phyloP scores from a whole-genome alignment of 441 rosid genomes.

The Adansonia gregorii region DNA sequence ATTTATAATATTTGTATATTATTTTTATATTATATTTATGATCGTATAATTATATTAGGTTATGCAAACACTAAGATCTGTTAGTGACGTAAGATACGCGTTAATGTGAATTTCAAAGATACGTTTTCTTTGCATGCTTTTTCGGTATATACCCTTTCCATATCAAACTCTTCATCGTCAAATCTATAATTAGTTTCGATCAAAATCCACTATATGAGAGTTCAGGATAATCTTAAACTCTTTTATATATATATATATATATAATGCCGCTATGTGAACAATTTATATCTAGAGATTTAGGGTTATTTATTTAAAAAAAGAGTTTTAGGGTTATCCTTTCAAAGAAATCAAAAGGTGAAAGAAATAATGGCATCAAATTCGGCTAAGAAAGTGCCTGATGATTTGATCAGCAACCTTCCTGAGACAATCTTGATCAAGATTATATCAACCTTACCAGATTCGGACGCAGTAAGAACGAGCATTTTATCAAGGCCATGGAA shows the following conservation, averaged over 20 bases:
- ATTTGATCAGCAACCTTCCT: conserved; percentile 13
- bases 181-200: neutral
- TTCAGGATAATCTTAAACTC: no score
- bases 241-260: no score
- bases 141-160: neutral
- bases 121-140: neutral
- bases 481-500: conserved; percentile 14
- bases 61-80: no score
- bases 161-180: neutral
- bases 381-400: neutral
- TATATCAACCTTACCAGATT: neutral
- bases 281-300: no score
- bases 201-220: neutral
- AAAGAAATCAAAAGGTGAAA: neutral
- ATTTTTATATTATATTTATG: no score
- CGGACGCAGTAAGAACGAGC: conserved; percentile 12
- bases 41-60: no score
- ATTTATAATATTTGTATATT: no score
- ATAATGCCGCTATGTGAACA: no score
- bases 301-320: no score
- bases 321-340: no score
- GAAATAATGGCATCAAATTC: neutral
- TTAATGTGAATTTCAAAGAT: no score
- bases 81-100: no score
- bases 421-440: neutral